Evolutionary conservation across 768 basidiomycete genomes (phyloP).

Genomic region (Rhizopogon vinicolor): DNA sequence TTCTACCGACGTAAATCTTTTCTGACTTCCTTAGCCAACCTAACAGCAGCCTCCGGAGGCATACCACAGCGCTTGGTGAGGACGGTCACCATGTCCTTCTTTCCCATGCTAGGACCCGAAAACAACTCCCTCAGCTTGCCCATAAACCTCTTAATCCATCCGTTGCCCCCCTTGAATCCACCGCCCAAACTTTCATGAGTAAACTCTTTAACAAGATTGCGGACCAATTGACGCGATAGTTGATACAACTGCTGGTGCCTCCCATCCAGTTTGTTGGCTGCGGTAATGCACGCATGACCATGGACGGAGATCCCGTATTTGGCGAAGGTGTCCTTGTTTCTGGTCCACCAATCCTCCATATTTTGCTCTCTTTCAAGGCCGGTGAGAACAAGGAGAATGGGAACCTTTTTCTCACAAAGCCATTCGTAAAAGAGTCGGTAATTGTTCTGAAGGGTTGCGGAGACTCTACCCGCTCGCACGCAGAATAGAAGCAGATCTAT

Average conservation of each 20-base stretch:
- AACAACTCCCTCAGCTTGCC: too few relatives aligned
- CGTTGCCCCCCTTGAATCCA: too few relatives aligned
- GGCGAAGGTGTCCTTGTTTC: constrained; percentile 12
- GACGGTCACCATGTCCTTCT: too few relatives aligned
- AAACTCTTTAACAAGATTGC: too few relatives aligned
- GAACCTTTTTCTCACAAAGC: constrained; percentile 31
- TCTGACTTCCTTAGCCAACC: too few relatives aligned
- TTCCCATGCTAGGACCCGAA: too few relatives aligned
- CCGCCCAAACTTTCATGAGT: too few relatives aligned
- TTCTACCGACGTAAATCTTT: too few relatives aligned
- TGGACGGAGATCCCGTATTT: constrained; percentile 18
- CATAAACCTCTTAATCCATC: too few relatives aligned
- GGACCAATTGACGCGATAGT: constrained; percentile 7
- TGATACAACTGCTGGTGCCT: constrained; percentile 20
- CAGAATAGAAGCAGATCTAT: constrained; percentile 30
- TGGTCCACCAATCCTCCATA: constrained; percentile 19
- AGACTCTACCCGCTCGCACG: constrained; percentile 29
- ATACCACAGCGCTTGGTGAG: too few relatives aligned
- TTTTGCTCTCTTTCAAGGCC: constrained; percentile 20
- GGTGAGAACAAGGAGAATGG: constrained; percentile 27
- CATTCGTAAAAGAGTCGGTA: constrained; percentile 34
- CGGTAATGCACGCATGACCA: constrained; percentile 30
- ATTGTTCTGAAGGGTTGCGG: constrained; percentile 24
- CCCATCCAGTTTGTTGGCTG: constrained; percentile 8
- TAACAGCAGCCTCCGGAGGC: too few relatives aligned